Conservation (phyloP, 2,329 filamentous ascomycete species). For the Neofusicoccum umdonicola region DNA sequence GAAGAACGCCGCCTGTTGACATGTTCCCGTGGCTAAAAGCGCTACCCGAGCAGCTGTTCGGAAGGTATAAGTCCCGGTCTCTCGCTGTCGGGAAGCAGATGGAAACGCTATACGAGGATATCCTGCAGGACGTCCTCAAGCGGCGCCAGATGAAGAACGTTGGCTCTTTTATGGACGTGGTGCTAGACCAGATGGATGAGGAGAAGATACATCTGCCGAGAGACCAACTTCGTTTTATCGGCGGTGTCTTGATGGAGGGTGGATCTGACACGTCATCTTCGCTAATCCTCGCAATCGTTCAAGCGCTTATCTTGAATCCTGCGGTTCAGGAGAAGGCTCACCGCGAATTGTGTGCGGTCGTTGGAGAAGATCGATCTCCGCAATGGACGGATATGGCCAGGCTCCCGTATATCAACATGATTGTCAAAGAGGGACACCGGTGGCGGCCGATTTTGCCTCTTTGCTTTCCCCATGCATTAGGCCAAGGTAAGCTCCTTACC, state of each 20-base stretch:
- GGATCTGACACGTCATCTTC: slow-evolving; percentile 37
- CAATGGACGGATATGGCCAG: neutral
- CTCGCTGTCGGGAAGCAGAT: neutral
- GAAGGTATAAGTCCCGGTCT: neutral
- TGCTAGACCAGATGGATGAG: slow-evolving; percentile 23
- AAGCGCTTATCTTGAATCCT: neutral
- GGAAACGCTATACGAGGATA: neutral
- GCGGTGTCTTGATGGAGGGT: slow-evolving; percentile 34
- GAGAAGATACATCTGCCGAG: slow-evolving; percentile 14
- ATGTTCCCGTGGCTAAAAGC: slow-evolving; percentile 33
- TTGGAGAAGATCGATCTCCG: neutral
- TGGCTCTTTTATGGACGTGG: slow-evolving; percentile 27
- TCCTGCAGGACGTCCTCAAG: neutral
- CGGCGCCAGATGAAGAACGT: slow-evolving; percentile 17
- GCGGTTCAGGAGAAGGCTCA: neutral
- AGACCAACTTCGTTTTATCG: slow-evolving; percentile 38
- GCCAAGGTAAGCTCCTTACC: slow-evolving; percentile 22
- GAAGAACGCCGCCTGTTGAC: slow-evolving; percentile 50
- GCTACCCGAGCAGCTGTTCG: neutral
- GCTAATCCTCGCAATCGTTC: neutral
- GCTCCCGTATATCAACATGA: slow-evolving; percentile 17
- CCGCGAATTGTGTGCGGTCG: neutral
- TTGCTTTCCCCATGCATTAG: slow-evolving; percentile 43
- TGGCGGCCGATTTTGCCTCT: slow-evolving; percentile 33
- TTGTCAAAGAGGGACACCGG: slow-evolving; percentile 33